These are phyloP conservation scores for Cryptosporidium ryanae DNA, from an alignment of 169 alveolate genomes.

Conservation along the genomic window DNA sequence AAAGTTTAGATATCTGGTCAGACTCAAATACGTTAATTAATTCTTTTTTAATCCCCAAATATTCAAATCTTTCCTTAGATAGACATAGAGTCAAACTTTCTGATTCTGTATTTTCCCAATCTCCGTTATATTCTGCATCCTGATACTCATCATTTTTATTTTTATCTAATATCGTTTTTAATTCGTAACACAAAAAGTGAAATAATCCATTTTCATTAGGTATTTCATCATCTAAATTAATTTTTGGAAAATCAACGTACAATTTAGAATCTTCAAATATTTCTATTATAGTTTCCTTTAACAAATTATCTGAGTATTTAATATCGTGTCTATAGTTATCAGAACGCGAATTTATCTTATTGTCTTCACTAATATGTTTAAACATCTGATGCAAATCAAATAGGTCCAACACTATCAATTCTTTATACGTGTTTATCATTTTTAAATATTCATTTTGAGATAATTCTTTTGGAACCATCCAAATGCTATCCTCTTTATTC, in stretches of 20 bases:
- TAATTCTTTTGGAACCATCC: slow-evolving; percentile 61
- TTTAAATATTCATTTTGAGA: neutral
- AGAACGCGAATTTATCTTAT: neutral
- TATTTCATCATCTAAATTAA: neutral
- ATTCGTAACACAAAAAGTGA: slow-evolving; percentile 19
- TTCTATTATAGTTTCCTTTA: slow-evolving; percentile 20
- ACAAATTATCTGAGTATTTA: neutral
- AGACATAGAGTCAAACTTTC: slow-evolving; percentile 11
- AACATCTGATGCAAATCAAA: slow-evolving; percentile 8
- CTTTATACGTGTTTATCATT: neutral
- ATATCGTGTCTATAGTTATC: neutral
- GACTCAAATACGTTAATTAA: slow-evolving; percentile 15
- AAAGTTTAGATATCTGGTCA: neutral
- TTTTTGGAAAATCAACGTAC: neutral
- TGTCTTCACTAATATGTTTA: neutral
- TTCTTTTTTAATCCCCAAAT: slow-evolving; percentile 19
- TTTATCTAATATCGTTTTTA: slow-evolving; percentile 12
- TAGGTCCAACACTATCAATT: slow-evolving; percentile 2
- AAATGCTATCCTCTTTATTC: neutral
- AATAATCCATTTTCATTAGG: slow-evolving; percentile 45
- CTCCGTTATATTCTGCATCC: neutral
- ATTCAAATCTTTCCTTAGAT: slow-evolving; percentile 34
- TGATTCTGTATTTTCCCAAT: slow-evolving; percentile 13
- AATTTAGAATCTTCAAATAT: slow-evolving; percentile 33
- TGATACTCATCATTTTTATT: neutral